Percentiles rank a stretch among this genome's conserved stretches.
Evolutionary conservation across 1,139 yeast genomes (phyloP).

Genomic region (Debaryomyces subglobosus): DNA sequence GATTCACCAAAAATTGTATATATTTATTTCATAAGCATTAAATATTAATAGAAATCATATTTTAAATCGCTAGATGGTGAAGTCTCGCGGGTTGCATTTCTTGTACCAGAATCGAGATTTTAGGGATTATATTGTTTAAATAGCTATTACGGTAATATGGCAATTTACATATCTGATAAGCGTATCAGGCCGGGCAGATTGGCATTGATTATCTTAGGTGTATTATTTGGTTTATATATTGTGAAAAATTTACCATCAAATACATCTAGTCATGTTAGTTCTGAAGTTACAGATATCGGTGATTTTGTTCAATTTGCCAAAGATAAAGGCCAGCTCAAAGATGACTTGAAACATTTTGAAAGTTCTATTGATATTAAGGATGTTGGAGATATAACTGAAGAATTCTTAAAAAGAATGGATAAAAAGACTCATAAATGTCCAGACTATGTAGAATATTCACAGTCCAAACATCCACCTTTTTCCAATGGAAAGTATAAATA

Average conservation of each 20-base stretch:
- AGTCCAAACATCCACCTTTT: constrained; percentile 50
- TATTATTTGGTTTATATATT: constrained; percentile 10
- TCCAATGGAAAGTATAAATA: constrained; percentile 51
- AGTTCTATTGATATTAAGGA: neutral
- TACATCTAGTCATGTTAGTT: constrained; percentile 2
- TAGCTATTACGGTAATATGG: constrained; percentile 5
- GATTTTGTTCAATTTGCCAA: constrained; percentile 8
- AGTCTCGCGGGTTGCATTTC: constrained; percentile 2
- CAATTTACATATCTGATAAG: constrained; percentile 9
- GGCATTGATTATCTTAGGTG: constrained; percentile 10
- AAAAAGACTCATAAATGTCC: constrained; percentile 33
- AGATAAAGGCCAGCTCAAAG: neutral
- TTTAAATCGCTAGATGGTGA: neutral
- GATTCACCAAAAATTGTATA: constrained; percentile 22
- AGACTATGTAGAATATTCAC: constrained; percentile 45
- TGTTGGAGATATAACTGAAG: constrained; percentile 15
- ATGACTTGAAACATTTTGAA: neutral
- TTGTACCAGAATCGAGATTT: neutral
- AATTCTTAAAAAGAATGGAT: constrained; percentile 24
- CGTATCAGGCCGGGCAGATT: constrained; percentile 13
- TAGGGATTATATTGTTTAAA: neutral
- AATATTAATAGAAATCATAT: neutral
- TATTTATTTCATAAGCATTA: constrained; percentile 18
- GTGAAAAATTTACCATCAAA: constrained; percentile 4
- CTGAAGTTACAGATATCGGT: constrained; percentile 10